Evolutionary conservation across 2,329 filamentous ascomycete genomes (phyloP), one percentile per base, ranked within the genome.

Genomic region (Ophiostoma fasciatum): DNA sequence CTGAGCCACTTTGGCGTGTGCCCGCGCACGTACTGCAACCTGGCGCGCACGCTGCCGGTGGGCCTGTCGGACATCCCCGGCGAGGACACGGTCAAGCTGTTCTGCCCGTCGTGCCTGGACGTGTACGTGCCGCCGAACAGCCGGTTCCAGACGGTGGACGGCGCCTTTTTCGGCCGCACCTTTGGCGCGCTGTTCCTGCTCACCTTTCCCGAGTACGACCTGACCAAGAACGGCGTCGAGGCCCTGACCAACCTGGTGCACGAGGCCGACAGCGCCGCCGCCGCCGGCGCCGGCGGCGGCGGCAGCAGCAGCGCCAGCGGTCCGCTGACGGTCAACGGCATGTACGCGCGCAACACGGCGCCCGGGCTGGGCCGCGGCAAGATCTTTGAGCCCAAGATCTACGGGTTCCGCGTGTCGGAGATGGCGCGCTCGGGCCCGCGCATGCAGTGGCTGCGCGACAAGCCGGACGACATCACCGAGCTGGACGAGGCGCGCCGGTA

Each of bases 111-210:
- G 43, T 98, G 90, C 59, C 73, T 94, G 46, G 90, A 98, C 54
- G 83, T 96, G 50, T 98, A 96, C 58, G 90, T 90, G 0, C 90
- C 90, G 4, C 90, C 90, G 28, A 98, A 96, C 64, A 94, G 84
- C 51, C 76, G 90, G 15, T 98, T 96, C 55, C 90, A 96, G 59
- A 88, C 84, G 3, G 90, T 98, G 23, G 90, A 98, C 48, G 90
- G 90, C 36, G 90, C 90, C 31, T 98, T 96, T 64, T 98, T 98
- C 52, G 90, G 90, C 32, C 88, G 90, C 36, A 98, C 90, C 0
- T 98, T 98, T 56, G 87, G 87, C 42, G 85, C 85, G 31, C 74
- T 98, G 41, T 98, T 98, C 63, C 84, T 98, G 55, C 88, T 98
- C 66, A 98, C 88, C 27, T 98, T 96, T 58, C 88, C 90, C 25